Conservation (phyloP, 1,139 yeast species). For the Saccharomyces hybrid region DNA sequence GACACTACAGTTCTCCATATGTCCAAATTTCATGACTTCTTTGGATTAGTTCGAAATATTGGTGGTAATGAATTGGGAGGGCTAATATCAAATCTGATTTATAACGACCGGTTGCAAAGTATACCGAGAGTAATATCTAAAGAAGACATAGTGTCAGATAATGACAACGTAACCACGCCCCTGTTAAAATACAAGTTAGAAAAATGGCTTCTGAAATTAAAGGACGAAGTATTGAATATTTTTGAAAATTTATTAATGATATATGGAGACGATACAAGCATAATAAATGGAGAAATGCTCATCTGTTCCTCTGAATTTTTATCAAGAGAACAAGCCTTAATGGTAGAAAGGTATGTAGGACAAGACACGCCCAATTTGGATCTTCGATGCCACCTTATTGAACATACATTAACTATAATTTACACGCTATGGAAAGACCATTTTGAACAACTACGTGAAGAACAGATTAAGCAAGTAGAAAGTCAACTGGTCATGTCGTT, state of each 20-base stretch:
- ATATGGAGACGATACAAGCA: constrained; percentile 13
- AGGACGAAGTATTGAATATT: constrained; percentile 19
- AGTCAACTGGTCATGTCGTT: constrained; percentile 24
- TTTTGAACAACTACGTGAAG: constrained; percentile 12
- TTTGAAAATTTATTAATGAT: constrained; percentile 21
- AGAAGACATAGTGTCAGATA: constrained; percentile 15
- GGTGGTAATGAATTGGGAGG: constrained; percentile 22
- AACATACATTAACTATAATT: constrained; percentile 18
- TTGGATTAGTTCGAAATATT: constrained; percentile 24
- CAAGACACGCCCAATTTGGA: constrained; percentile 22
- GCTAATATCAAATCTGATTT: constrained; percentile 19
- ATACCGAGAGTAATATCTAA: constrained; percentile 26
- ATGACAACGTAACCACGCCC: constrained; percentile 4
- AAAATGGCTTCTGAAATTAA: constrained; percentile 21
- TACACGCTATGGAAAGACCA: constrained; percentile 23
- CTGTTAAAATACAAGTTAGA: constrained; percentile 17
- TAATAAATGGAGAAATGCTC: constrained; percentile 21
- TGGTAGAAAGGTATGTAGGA: constrained; percentile 20
- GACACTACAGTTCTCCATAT: constrained; percentile 10
- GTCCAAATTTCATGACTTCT: constrained; percentile 17
- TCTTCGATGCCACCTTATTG: constrained; percentile 17
- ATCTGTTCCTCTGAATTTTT: constrained; percentile 18
- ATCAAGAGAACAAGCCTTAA: constrained; percentile 24
- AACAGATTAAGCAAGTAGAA: constrained; percentile 21
- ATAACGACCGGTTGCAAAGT: constrained; percentile 16